Conservation (phyloP, 2,329 filamentous ascomycete species). For the Aaosphaeria arxii region DNA sequence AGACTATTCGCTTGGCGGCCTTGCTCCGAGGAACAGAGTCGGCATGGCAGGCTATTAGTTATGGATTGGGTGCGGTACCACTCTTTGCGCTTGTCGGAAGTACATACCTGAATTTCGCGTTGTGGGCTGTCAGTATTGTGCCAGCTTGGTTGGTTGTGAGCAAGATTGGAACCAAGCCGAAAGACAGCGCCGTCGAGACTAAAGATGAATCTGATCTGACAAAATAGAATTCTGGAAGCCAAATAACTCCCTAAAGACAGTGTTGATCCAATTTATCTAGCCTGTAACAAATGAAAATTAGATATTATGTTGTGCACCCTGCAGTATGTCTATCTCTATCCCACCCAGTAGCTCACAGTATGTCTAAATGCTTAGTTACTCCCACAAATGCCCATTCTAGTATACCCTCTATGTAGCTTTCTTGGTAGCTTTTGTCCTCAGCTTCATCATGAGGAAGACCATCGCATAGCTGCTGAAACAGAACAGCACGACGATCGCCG, state of each 20-base stretch:
- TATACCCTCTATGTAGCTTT: constrained; percentile 20
- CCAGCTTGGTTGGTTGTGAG: constrained; percentile 67
- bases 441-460: constrained; percentile 44
- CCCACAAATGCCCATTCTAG: too few relatives aligned
- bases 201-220: neutral
- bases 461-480: constrained; percentile 53
- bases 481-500: constrained; percentile 58
- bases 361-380: too few relatives aligned
- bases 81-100: constrained; percentile 64
- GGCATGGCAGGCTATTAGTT: constrained; percentile 70
- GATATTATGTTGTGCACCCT: too few relatives aligned
- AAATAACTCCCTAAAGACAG: too few relatives aligned
- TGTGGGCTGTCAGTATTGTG: constrained; percentile 63
- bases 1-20: constrained; percentile 66
- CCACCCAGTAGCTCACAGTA: too few relatives aligned
- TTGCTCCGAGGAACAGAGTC: constrained; percentile 69
- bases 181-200: neutral
- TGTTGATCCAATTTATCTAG: too few relatives aligned
- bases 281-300: too few relatives aligned
- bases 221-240: too few relatives aligned
- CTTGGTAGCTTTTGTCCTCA: constrained; percentile 41
- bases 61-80: constrained; percentile 61
- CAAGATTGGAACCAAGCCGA: constrained; percentile 45
- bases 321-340: too few relatives aligned
- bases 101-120: constrained; percentile 67